These are phyloP conservation scores for Crotalaria pallida DNA, from an alignment of 306 rosid species.

Conservation along the genomic window DNA sequence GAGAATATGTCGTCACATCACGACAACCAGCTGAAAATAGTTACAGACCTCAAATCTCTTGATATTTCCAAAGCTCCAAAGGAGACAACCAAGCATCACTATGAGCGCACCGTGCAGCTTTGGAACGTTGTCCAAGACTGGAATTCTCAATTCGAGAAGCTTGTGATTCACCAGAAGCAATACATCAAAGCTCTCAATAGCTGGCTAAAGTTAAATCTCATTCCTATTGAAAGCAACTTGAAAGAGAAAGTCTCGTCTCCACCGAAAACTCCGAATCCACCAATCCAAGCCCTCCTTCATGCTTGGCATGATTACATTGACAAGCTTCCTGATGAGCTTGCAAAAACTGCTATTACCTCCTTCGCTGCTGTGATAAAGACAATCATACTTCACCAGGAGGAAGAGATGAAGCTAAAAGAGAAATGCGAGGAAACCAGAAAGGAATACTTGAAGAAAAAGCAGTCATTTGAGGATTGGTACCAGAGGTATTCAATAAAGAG, in stretches of 20 bases:
- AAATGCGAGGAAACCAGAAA: constrained; percentile 61
- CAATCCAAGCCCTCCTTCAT: constrained; percentile 62
- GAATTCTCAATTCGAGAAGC: constrained; percentile 64
- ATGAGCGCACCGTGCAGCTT: constrained; percentile 65
- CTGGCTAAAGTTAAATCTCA: constrained; percentile 77
- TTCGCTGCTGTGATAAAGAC: constrained; percentile 71
- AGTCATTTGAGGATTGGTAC: constrained; percentile 72
- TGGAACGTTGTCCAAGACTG: constrained; percentile 50
- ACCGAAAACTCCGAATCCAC: constrained; percentile 55
- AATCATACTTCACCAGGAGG: constrained; percentile 67
- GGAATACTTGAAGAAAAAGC: constrained; percentile 52
- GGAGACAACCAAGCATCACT: constrained; percentile 72
- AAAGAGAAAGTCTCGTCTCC: constrained; percentile 81
- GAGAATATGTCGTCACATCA: constrained; percentile 54
- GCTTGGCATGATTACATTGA: constrained; percentile 70
- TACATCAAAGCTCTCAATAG: constrained; percentile 60
- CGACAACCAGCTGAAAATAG: constrained; percentile 51
- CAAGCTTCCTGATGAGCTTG: constrained; percentile 82
- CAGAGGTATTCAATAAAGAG: constrained; percentile 51
- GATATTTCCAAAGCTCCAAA: constrained; percentile 50
- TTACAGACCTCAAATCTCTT: constrained; percentile 50
- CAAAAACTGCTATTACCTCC: constrained; percentile 69
- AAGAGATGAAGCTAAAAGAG: constrained; percentile 80
- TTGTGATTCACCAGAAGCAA: constrained; percentile 70
- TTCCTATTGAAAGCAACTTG: constrained; percentile 76